Evolutionary conservation across 345 rosid genomes (phyloP), one percentile per base, ranked within the genome.

Genomic region (Corchorus olitorius): DNA sequence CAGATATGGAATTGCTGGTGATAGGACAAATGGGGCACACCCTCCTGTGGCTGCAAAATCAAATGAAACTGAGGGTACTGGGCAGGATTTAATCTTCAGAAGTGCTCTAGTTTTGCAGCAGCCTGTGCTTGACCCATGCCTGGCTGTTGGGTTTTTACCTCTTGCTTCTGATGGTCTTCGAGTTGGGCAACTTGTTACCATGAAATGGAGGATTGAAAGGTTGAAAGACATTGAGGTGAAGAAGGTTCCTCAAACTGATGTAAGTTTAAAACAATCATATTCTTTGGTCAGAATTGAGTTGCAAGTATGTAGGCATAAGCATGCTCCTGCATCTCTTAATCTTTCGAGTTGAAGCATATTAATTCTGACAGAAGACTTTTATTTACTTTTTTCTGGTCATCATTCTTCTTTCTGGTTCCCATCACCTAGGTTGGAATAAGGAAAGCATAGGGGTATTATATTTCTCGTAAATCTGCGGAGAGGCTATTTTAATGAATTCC

Each of bases 131-230:
- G 96, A 93, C 76, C 99, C 97, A 52, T 86, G 92, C 85, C 84
- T 96, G 33, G 92, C 99, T 67, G 92, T 96, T 81, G 98, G 98
- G 62, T 96, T 96, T 79, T 89, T 96, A 74, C 87, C 97, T 69
- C 94, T 96, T 83, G 86, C 93, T 77, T 88, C 94, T 33, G 84
- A 79, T 77, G 89, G 93, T 62, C 94, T 96, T 79, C 87, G 94
- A 84, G 97, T 93, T 54, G 99, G 99, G 74, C 90, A 92, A 82
- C 97, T 92, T 74, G 83, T 92, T 80, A 82, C 88, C 75, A 84
- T 92, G 89, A 88, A 91, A 72, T 96, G 99, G 99, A 87, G 97
- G 75, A 88, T 96, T 67, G 95, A 96, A 87, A 88, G 94, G 86
- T 86, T 96, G 78, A 93, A 92, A 84, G 88, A 84, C 64, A 84